Evolutionary conservation across 2,329 filamentous ascomycete species (phyloP), one percentile per base, ranked within the genome.

Genomic region (Pseudopithomyces chartarum): DNA sequence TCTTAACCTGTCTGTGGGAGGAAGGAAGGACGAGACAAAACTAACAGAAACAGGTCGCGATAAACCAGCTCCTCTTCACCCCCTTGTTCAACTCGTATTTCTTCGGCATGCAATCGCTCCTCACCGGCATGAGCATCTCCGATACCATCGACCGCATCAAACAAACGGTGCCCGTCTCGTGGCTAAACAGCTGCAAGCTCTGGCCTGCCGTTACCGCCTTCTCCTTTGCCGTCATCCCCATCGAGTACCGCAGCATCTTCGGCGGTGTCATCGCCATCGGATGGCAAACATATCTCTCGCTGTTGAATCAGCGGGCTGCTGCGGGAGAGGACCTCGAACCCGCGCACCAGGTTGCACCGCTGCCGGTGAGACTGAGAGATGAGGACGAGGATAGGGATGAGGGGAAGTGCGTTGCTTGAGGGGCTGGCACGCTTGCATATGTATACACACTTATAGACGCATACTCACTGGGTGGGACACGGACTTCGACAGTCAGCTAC

Each of bases 241-340:
- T 92, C 46, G 87, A 94, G 69, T 94, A 91, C 75, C 82, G 93
- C 49, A 90, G 87, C 65, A 83, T 96, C 15, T 95, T 97, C 65
- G 86, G 89, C 36, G 74, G 90, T 1, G 78, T 89, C 6, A 84
- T 96, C 62, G 91, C 91, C 1, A 89, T 97, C 50, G 90, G 90
- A 0, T 97, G 93, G 93, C 93, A 97, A 83, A 92, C 91, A 0
- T 97, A 97, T 80, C 71, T 97, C 65, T 91, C 88, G 64, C 90
- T 87, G 75, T 76, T 96, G 68, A 96, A 96, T 68, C 84, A 89
- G 67, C 80, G 81, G 59, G 91, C 90, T 1, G 91, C 92, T 73
- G 79, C 80, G 47, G 79, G 82, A 64, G 83, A 85, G 52, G 63
- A 65, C 43, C 52, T 54, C 6, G 67, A 70, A 39, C 66, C 67